phyloP scores from a whole-genome alignment of 2,329 filamentous ascomycete species.

The Fusarium fujikuroi region DNA sequence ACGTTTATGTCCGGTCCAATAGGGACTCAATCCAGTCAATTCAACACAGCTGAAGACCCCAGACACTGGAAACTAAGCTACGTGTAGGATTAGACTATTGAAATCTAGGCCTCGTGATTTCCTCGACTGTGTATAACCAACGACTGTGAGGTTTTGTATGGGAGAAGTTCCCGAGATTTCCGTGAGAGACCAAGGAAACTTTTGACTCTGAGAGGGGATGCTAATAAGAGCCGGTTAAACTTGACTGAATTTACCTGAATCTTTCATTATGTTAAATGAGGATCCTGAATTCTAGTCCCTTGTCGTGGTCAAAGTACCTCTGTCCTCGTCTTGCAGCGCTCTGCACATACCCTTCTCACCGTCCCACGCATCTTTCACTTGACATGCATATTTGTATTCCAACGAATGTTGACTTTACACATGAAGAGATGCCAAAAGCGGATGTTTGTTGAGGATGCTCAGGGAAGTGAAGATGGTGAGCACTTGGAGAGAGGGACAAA shows the following conservation, averaged over 20 bases:
- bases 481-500: background rate
- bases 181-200: too few relatives aligned
- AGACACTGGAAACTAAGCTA: background rate
- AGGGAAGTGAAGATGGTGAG: background rate
- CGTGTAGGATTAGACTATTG: background rate
- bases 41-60: background rate
- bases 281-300: too few relatives aligned
- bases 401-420: accelerated
- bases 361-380: background rate
- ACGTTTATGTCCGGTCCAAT: background rate
- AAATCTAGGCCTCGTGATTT: background rate
- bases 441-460: background rate
- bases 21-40: background rate
- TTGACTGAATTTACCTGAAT: too few relatives aligned
- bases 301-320: too few relatives aligned
- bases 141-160: too few relatives aligned
- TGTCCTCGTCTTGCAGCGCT: too few relatives aligned
- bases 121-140: background rate
- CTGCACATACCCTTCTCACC: background rate
- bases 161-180: too few relatives aligned
- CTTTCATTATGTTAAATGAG: too few relatives aligned
- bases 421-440: background rate
- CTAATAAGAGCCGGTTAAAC: accelerated
- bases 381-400: background rate
- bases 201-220: too few relatives aligned